phyloP scores from a whole-genome alignment of 805 yeast species.

The Kazachstania taianensis region DNA sequence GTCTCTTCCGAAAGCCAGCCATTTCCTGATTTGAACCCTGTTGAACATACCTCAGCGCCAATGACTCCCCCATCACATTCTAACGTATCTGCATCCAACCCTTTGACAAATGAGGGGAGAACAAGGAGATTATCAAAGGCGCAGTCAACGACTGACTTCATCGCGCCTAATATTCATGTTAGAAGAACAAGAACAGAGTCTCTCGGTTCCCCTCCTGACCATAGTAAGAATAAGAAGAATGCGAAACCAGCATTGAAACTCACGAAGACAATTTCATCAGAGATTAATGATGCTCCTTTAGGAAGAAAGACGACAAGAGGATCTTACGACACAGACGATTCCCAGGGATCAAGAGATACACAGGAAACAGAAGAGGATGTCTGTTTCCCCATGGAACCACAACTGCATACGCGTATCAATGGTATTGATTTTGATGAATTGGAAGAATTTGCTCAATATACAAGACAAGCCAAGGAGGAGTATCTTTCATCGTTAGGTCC shows the following conservation, averaged over 20 bases:
- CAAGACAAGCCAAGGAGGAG: constrained; percentile 38
- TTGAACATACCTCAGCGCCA: not conserved
- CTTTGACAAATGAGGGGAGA: not conserved
- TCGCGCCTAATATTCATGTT: constrained; percentile 1
- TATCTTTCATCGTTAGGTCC: constrained; percentile 18
- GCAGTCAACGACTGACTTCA: constrained; percentile 2
- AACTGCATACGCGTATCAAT: constrained; percentile 45
- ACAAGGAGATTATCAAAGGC: constrained; percentile 6
- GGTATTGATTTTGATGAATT: constrained; percentile 90
- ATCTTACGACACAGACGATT: constrained; percentile 51
- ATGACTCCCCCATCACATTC: not conserved
- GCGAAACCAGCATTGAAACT: not conserved
- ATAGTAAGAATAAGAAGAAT: not conserved
- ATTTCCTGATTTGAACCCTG: not conserved
- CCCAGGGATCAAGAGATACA: constrained; percentile 65
- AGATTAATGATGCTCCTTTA: not conserved
- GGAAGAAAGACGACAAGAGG: constrained; percentile 4
- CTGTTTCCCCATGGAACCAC: constrained; percentile 81
- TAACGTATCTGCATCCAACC: too few relatives aligned
- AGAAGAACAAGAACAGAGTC: constrained; percentile 2
- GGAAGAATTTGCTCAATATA: constrained; percentile 66
- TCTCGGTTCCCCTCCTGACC: not conserved
- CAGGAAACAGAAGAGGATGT: constrained; percentile 97
- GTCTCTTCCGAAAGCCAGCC: not conserved
- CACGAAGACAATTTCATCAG: constrained; percentile 1